Base-by-base conservation (phyloP, 2,329 filamentous ascomycete species). In the Cephalotrichum gorgonifer region DNA sequence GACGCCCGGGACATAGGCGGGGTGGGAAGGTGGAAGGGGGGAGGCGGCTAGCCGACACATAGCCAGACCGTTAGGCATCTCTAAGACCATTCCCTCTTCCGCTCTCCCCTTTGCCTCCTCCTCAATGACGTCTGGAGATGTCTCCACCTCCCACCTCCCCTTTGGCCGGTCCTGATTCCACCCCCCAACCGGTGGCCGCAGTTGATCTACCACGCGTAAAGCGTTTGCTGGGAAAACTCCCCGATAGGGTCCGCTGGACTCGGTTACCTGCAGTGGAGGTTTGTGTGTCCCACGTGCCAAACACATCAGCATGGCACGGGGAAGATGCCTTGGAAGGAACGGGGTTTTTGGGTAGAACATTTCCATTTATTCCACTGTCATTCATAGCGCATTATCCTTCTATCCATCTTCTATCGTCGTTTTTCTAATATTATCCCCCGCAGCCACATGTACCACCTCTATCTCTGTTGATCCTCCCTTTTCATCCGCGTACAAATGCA, bases 281-380 rank as follows among this genome's bases (percentile, higher is more conserved):
- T 30, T 48, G 38, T 48, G 26, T 43, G 43, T 20, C 38, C 33
- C 46, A 48, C 46, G 46, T 43, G 46, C 42, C 46, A 48, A 43
- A 43, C 46, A 48, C 25, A 22, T 39, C n/a, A 38, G 15, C n/a
- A 7, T 9, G 35, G 17, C 35, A 9, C 30, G 8, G 15, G 30
- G 11, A 31, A 11, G 30, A 9, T 4, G 30, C 30, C 12, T 31
- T 39, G 17, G 35, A 39, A 39, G 17, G 17, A 5, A 20, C 17
- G n/a, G 35, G 35, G 17, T 39, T 20, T 39, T 22, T 20, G 17
- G n/a, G 35, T n/a, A 3, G 30, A 14, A 33, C 12, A 22, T 39
- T 22, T 39, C 17, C n/a, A n/a, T 39, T 39, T 39, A 39, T 39
- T 39, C 17, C n/a, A n/a, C n/a, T n/a, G n/a, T n/a, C n/a, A n/a